Base-by-base conservation (phyloP, 1,284 basidiomycete genomes). In the Irpex sp. region DNA sequence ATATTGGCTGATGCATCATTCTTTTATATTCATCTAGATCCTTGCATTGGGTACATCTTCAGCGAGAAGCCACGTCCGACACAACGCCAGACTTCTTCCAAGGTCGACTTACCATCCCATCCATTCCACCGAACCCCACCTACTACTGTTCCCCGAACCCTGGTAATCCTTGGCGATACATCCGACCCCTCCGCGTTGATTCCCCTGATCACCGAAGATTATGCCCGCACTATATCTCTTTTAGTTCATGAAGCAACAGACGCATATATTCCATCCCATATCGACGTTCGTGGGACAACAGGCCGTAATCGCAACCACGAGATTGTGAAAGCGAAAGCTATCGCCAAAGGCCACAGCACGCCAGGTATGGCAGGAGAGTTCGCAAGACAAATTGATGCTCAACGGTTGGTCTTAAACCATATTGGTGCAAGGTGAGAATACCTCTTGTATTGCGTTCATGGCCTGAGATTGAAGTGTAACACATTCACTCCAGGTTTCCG, bases 161-260 rank as follows among this genome's bases (percentile, higher is more conserved):
- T 85, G n/a, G 78, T 81, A 58, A 72, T 85, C 7, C 74, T 85
- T 13, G 84, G 84, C 0, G 92, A 94, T 72, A 93, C 91, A 1
- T 83, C 77, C 67, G 86, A 93, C 70, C 81, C 90, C 0, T 81
- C 82, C 13, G 72, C 78, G 1, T 82, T 92, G 62, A 74, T 80
- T 9, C 83, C 85, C 3, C 78, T 92, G 13, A 83, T 87, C 66
- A 71, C 75, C 58, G 74, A 77, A 11, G 63, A 66, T 17, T 11
- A 79, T 80, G 5, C 36, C 38, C 19, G 58, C 9, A 66, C 70
- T 0, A 70, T 75, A 2, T 67, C 71, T 44, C 67, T 94, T 8
- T 82, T 88, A 59, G 81, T 89, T 5, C 94, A 97, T 75, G 94
- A 97, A 77, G 88, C 91, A 19, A 96, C 93, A 2, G 94, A 96